These are phyloP conservation scores for Pleurostoma richardsiae DNA, from an alignment of 2,329 filamentous ascomycete species.

Conservation along the genomic window DNA sequence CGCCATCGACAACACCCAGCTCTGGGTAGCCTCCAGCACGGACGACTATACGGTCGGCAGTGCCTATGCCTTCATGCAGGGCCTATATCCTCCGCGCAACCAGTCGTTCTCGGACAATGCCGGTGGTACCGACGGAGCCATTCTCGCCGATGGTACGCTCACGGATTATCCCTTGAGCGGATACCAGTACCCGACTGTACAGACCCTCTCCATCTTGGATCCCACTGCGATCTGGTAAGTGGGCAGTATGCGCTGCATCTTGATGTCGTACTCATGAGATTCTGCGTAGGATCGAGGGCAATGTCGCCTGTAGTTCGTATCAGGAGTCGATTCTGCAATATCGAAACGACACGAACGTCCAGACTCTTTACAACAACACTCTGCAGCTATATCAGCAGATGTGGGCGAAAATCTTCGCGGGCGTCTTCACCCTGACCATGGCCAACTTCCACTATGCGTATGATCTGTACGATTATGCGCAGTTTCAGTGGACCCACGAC, in stretches of 20 bases:
- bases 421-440: slow-evolving; percentile 24
- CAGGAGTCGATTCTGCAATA: slow-evolving; percentile 20
- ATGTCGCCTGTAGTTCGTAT: slow-evolving; percentile 31
- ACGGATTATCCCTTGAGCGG: slow-evolving; percentile 66
- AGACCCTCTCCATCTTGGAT: slow-evolving; percentile 42
- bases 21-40: slow-evolving; percentile 33
- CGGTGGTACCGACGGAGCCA: slow-evolving; percentile 18
- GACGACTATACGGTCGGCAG: slow-evolving; percentile 55
- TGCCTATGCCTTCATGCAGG: slow-evolving; percentile 75
- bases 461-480: slow-evolving; percentile 49
- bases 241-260: neutral
- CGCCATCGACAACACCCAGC: slow-evolving; percentile 42
- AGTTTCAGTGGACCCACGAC: slow-evolving; percentile 50
- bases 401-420: slow-evolving; percentile 29
- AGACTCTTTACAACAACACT: slow-evolving; percentile 15
- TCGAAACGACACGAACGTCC: slow-evolving; percentile 11
- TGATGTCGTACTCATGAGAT: slow-evolving; percentile 1
- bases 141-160: slow-evolving; percentile 36
- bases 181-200: slow-evolving; percentile 74
- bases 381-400: slow-evolving; percentile 36
- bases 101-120: slow-evolving; percentile 28
- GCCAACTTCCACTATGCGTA: slow-evolving; percentile 45
- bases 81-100: slow-evolving; percentile 70
- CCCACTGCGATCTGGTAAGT: slow-evolving; percentile 40
- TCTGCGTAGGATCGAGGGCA: slow-evolving; percentile 28